A percentile compares a stretch with the other conserved stretches of the same genome.
phyloP scores from a whole-genome alignment of 208 protist genomes.

The Trypanosoma caninum region DNA sequence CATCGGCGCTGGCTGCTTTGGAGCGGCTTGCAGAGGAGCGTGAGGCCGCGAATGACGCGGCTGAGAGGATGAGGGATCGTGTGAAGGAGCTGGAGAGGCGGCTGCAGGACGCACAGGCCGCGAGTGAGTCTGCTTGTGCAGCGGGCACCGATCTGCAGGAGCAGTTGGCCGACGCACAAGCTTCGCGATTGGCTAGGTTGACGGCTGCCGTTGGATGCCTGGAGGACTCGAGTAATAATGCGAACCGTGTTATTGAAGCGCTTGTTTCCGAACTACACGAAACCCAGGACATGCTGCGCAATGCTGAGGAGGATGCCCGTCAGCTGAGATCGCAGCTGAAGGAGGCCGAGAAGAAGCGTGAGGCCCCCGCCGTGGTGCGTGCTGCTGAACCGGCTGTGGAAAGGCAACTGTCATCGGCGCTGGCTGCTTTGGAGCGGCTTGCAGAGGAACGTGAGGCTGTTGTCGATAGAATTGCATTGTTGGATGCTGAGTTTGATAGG shows the following conservation, averaged over 20 bases:
- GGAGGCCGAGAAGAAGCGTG: slow-evolving; percentile 3
- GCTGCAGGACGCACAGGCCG: slow-evolving; percentile 16
- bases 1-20: slow-evolving; percentile 14
- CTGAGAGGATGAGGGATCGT: slow-evolving; percentile 18
- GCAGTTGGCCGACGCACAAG: slow-evolving; percentile 16
- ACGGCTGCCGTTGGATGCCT: not conserved
- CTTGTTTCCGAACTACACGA: slow-evolving; percentile 9
- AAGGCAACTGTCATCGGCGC: slow-evolving; percentile 15
- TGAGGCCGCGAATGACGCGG: slow-evolving; percentile 21
- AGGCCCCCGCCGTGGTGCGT: slow-evolving; percentile 1
- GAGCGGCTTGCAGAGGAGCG: slow-evolving; percentile 13
- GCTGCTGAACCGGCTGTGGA: slow-evolving; percentile 1
- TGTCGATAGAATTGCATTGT: slow-evolving; percentile 21
- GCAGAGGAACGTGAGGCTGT: slow-evolving; percentile 25
- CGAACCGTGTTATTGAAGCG: slow-evolving; percentile 3
- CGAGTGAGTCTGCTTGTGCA: not conserved
- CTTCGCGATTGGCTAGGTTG: slow-evolving; percentile 12
- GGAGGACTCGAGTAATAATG: not conserved
- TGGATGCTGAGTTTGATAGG: slow-evolving; percentile 21
- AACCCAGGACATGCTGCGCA: slow-evolving; percentile 17
- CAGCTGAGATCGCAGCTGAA: slow-evolving; percentile 22
- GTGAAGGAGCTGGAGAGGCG: not conserved
- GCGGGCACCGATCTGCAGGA: not conserved
- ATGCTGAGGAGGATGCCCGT: slow-evolving; percentile 10
- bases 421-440: slow-evolving; percentile 23